Evolutionary conservation across 177 flowering plant genomes (phyloP), one percentile per base, ranked within the genome.

Genomic region (Tripterygium wilfordii): DNA sequence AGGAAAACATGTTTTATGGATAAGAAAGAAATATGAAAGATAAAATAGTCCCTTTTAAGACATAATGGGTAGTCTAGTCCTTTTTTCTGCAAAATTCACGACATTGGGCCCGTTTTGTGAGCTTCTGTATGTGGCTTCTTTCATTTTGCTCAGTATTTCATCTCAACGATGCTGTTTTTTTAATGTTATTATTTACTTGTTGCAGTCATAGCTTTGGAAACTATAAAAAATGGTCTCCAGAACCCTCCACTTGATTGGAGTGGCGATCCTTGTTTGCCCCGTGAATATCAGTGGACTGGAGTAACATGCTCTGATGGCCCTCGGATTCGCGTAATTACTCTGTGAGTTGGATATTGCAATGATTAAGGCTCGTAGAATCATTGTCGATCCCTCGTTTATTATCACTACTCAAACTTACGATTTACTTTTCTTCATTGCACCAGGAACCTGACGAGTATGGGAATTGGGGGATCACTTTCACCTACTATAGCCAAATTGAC

Each of bases 201-300:
- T 68, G 57, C 79, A 88, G 98, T 83, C 10, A 76, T 68, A 68
- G 79, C 82, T 55, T 51, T 88, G 68, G 70, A 69, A 38, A 50
- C n/a, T 21, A n/a, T 91, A 35, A 83, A 50, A 68, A 55, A 40
- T 1, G 68, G 68, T 49, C 53, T 91, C 36, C 56, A 45, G 42
- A 82, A 78, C 56, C 54, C 74, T 40, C 96, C 96, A 26, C 21
- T 53, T 20, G 98, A 85, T 66, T 91, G 98, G 98, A 75, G 42
- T 57, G 96, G 96, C 26, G 98, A 91, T 72, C 98, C 98, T 44
- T 91, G 98, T 66, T 54, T 80, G 42, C 96, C 98, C 19, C 60
- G 46, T n/a, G 54, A 44, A 38, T 80, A 85, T 59, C 48, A 85
- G 27, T 91, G 98, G 98, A 82, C 94, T 44, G 98, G 96, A 57